Base-by-base conservation (phyloP, 2,329 filamentous ascomycete species). In the Leptographium galeiforme region DNA sequence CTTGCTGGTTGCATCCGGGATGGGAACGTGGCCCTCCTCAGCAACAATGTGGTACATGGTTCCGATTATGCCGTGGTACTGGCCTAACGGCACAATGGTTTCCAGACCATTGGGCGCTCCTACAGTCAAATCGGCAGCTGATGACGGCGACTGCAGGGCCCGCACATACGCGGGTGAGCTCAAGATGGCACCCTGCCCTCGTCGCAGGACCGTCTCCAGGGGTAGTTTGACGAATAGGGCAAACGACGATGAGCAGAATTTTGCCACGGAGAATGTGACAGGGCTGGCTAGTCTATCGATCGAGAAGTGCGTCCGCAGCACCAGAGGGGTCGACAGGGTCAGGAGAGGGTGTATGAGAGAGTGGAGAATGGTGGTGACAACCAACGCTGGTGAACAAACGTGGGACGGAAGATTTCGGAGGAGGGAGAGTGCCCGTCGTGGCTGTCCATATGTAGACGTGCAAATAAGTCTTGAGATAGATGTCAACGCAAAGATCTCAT, bases 141-240 rank as follows among this genome's bases (percentile, higher is more conserved):
- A 19, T 33, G 50, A 13, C 2, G 48, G 4, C 2, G 55, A 62
- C 19, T 74, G 70, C 4, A 79, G 67, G 0, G 80, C 77, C 12
- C 67, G 65, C 2, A 76, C 59, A 53, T 80, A 77, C 12, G 69
- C 62, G 1, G 76, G 74, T 14, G 75, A 74, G 16, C 76, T 75
- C 47, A 88, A 75, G 1, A 89, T 81, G 2, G 83, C 75, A 55
- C 93, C 84, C 67, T 98, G 93, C 6, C 88, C 91, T 56, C 93
- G 81, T 48, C 93, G 84, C 8, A 97, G 77, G 16, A 95, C 86
- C 0, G 91, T 97, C 69, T 98, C 93, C 6, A 97, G 74, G 0
- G 93, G 93, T 13, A 97, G 79, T 63, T 91, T 90, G 59, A 95
- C 68, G 61, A 93, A 86, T 36, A 97, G 78, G 49, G 95, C 90